A percentile compares a stretch with the other conserved stretches of the same genome.
These are phyloP conservation scores for Rutstroemia sydowiana DNA, from an alignment of 2,329 filamentous ascomycete species.

Conservation along the genomic window DNA sequence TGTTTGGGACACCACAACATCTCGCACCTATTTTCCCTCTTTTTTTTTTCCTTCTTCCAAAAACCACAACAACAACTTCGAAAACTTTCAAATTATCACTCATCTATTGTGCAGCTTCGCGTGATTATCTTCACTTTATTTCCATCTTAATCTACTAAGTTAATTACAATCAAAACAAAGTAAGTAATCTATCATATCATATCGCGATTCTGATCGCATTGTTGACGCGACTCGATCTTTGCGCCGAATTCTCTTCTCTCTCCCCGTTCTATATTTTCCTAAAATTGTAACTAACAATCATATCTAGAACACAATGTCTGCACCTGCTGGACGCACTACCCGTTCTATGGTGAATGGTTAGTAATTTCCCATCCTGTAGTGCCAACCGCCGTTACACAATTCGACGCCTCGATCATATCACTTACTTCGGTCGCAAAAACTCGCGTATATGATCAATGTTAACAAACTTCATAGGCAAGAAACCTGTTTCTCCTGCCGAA, in stretches of 20 bases:
- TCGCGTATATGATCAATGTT: slow-evolving; percentile 3
- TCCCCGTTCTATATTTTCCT: neutral
- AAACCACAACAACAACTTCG: no score
- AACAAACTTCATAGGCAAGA: slow-evolving; percentile 24
- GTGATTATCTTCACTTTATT: neutral
- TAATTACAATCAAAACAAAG: neutral
- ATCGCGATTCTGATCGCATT: neutral
- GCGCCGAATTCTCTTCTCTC: neutral
- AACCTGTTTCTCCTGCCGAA: slow-evolving; percentile 24
- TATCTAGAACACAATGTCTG: slow-evolving; percentile 25
- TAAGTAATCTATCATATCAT: neutral
- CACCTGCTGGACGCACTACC: no score
- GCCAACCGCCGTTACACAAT: neutral
- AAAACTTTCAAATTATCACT: no score
- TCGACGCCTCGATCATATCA: neutral
- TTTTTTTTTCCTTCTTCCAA: no score
- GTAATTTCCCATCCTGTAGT: slow-evolving; percentile 13
- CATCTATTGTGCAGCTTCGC: no score
- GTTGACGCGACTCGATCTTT: neutral
- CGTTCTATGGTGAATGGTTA: slow-evolving; percentile 25
- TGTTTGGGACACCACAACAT: no score
- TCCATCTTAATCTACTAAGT: neutral
- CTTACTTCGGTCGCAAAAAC: slow-evolving; percentile 2
- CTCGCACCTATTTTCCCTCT: no score
- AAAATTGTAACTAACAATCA: neutral